Evolutionary conservation across 345 rosid species (phyloP), one percentile per base, ranked within the genome.

Genomic region (Acer yangbiense): DNA sequence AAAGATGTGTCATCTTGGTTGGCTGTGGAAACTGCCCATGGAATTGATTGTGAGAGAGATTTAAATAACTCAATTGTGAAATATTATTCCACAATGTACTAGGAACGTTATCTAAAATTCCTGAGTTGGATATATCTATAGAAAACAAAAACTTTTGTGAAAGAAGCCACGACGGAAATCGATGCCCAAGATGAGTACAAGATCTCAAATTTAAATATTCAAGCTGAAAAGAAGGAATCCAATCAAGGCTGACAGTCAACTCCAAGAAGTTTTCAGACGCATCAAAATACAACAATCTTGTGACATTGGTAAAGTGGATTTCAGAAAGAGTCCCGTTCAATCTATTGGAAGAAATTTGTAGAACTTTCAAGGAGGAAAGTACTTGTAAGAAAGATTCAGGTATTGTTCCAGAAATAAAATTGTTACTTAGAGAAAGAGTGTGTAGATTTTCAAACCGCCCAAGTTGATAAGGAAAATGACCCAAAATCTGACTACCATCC

Each of bases 201-300:
- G 83, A 81, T 0, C 63, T 18, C 23, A 86, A 29, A 8, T 17
- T 13, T 27, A 86, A 48, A 10, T 4, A 3, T 14, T 48, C 58
- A n/a, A 86, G 68, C 57, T 75, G 76, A 48, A 80, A 84, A 23
- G 81, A 75, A 35, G 84, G 85, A 54, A 74, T 8, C 85, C 86
- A 86, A 6, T 74, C 65, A 11, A 75, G n/a, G 14, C 69, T 75
- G 29, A 83, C 58, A 6, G 75, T 76, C 54, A 83, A 35, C 23
- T 35, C 16, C 29, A 81, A 23, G 8, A 57, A 50, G 39, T 84
- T 86, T 8, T 18, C 18, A 65, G 85, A 80, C 2, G 76, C 61
- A 16, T 68, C 72, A 21, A 86, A 25, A 1, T 1, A 4, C 27
- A 32, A 14, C 29, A 86, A 68, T 1, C 10, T 76, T 20, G 81